These are phyloP conservation scores for Acorus calamus DNA, from an alignment of 106 monocot genomes.

Conservation along the genomic window DNA sequence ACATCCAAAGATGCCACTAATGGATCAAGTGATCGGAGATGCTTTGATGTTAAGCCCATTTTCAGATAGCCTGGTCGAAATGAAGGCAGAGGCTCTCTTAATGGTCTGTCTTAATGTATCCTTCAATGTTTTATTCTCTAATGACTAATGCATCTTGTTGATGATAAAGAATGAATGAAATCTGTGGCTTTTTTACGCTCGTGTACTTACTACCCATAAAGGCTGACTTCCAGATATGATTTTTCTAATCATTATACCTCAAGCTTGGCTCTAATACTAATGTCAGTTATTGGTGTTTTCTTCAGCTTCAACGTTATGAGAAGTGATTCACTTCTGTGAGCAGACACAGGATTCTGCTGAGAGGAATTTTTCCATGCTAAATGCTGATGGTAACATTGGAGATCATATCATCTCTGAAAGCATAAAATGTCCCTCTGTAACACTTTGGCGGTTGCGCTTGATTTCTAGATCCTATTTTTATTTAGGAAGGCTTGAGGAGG, in stretches of 20 bases:
- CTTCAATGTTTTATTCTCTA: slow-evolving; percentile 2
- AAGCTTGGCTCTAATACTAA: too few species aligned
- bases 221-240: too few species aligned
- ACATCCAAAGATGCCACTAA: slow-evolving; percentile 36
- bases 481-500: slow-evolving; percentile 89
- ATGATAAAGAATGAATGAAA: too few species aligned
- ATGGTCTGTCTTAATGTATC: slow-evolving; percentile 32
- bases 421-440: slow-evolving; percentile 5
- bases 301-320: slow-evolving; percentile 69
- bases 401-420: slow-evolving; percentile 20
- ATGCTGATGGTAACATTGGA: slow-evolving; percentile 14
- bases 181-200: too few species aligned
- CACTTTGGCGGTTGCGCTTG: slow-evolving; percentile 49
- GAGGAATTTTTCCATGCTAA: slow-evolving; percentile 22
- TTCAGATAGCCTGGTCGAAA: slow-evolving; percentile 68
- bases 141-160: background rate
- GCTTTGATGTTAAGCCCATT: slow-evolving; percentile 53
- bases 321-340: slow-evolving; percentile 73
- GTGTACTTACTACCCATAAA: too few species aligned
- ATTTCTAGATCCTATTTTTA: slow-evolving; percentile 65
- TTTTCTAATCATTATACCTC: too few species aligned
- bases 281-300: background rate
- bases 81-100: slow-evolving; percentile 88
- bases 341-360: slow-evolving; percentile 45
- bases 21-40: slow-evolving; percentile 47